phyloP scores from a whole-genome alignment of 345 rosid species.

The Lepidium sativum region DNA sequence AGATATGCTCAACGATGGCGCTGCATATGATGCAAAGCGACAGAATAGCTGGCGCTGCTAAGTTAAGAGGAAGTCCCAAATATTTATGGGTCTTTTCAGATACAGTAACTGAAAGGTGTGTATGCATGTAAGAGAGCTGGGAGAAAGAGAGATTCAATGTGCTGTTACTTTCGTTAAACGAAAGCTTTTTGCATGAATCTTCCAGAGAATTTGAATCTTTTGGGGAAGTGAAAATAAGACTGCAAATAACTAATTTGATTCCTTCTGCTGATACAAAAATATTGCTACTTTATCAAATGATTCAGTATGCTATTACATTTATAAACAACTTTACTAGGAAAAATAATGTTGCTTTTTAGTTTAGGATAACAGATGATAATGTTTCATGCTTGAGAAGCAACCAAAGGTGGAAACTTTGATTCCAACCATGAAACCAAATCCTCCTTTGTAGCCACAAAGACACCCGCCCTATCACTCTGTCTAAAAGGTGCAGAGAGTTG shows the following conservation, averaged over 20 bases:
- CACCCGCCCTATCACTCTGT: slow-evolving; percentile 55
- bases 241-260: slow-evolving; percentile 22
- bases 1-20: slow-evolving; percentile 97
- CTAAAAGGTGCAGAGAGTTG: slow-evolving; percentile 65
- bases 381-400: slow-evolving; percentile 19
- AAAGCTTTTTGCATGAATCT: slow-evolving; percentile 14
- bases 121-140: slow-evolving; percentile 8
- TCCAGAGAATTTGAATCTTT: neutral
- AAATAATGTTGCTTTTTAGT: slow-evolving; percentile 16
- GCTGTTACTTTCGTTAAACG: slow-evolving; percentile 15
- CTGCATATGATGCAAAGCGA: slow-evolving; percentile 76
- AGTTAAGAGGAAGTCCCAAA: slow-evolving; percentile 1
- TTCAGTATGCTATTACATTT: slow-evolving; percentile 15
- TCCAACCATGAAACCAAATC: slow-evolving; percentile 67
- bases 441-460: slow-evolving; percentile 70
- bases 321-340: slow-evolving; percentile 21
- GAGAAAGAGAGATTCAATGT: neutral
- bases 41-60: slow-evolving; percentile 73
- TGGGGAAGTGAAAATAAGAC: slow-evolving; percentile 5
- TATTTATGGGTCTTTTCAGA: slow-evolving; percentile 16
- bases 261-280: slow-evolving; percentile 5
- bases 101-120: slow-evolving; percentile 2
- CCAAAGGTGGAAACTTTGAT: slow-evolving; percentile 42
- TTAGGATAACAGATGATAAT: neutral
- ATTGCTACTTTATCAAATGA: slow-evolving; percentile 8